These are phyloP conservation scores for Chenopodium formosanum DNA, from an alignment of 148 eudicot genomes.

Conservation along the genomic window DNA sequence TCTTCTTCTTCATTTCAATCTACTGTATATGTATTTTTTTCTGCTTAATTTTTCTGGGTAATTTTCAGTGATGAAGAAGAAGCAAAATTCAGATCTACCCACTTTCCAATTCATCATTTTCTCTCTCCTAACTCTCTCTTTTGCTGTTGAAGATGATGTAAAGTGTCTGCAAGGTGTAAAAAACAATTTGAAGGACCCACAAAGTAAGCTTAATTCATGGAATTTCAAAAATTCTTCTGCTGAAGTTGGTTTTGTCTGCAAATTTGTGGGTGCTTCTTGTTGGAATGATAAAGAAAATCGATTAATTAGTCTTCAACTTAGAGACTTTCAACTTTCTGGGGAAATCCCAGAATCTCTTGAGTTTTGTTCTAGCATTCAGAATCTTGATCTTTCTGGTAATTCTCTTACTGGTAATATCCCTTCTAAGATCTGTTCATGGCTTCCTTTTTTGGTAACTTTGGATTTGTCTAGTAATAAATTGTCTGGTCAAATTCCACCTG, in stretches of 20 bases:
- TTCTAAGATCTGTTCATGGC: conserved; percentile 52
- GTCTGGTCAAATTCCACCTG: conserved; percentile 57
- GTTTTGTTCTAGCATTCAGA: conserved; percentile 50
- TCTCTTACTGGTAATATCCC: conserved; percentile 61
- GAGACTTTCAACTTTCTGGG: conserved; percentile 47
- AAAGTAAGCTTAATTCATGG: conserved; percentile 47
- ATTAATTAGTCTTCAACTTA: conserved; percentile 44
- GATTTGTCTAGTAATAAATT: conserved; percentile 63
- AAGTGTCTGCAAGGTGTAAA: conserved; percentile 56
- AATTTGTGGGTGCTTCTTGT: conserved; percentile 55
- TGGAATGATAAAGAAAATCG: conserved; percentile 83
- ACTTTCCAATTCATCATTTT: not conserved
- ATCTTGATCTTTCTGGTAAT: conserved; percentile 71
- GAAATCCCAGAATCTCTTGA: conserved; percentile 46
- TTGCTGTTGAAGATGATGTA: conserved; percentile 54
- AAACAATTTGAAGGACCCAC: conserved; percentile 39
- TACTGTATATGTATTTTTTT: too few relatives aligned
- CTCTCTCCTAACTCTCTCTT: not conserved
- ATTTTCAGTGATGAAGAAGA: conserved; percentile 8
- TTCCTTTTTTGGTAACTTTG: conserved; percentile 61
- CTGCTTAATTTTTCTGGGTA: not conserved
- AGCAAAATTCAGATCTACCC: conserved; percentile 18
- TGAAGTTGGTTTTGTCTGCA: conserved; percentile 51
- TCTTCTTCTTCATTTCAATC: not conserved
- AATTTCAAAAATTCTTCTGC: conserved; percentile 42